phyloP scores from a whole-genome alignment of 176 grass and related monocot genomes.

The Cenchrus purpureus region DNA sequence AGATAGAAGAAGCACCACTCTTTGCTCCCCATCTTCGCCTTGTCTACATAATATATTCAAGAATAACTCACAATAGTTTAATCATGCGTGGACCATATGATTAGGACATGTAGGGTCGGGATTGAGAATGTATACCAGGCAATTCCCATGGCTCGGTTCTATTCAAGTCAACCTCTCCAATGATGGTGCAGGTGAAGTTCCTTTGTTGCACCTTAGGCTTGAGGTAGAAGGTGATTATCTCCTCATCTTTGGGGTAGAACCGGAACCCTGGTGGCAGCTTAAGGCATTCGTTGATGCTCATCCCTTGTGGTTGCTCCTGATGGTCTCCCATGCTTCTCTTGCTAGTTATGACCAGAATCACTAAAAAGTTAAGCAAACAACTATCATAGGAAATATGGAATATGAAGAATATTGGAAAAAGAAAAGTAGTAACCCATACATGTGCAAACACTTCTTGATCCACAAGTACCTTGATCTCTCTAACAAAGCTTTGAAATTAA shows the following conservation, averaged over 20 bases:
- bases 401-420: rapidly evolving
- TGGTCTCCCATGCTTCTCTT: conserved; percentile 41
- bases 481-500: background rate
- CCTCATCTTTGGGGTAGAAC: conserved; percentile 64
- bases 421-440: background rate
- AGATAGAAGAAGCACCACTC: conserved; percentile 61
- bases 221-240: conserved; percentile 72
- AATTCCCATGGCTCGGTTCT: conserved; percentile 83
- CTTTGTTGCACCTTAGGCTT: conserved; percentile 43
- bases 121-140: conserved; percentile 19
- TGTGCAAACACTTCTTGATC: background rate
- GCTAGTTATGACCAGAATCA: background rate
- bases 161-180: conserved; percentile 67
- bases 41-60: background rate
- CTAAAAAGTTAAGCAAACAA: background rate
- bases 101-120: background rate
- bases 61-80: background rate
- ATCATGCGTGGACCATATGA: background rate
- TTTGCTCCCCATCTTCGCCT: conserved; percentile 57
- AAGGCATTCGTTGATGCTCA: background rate
- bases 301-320: background rate
- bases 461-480: background rate
- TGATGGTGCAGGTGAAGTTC: conserved; percentile 35
- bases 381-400: background rate
- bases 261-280: conserved; percentile 65